Evolutionary conservation across 176 grass and related monocot species (phyloP), one percentile per base, ranked within the genome.

Genomic region (Oryza nivara): DNA sequence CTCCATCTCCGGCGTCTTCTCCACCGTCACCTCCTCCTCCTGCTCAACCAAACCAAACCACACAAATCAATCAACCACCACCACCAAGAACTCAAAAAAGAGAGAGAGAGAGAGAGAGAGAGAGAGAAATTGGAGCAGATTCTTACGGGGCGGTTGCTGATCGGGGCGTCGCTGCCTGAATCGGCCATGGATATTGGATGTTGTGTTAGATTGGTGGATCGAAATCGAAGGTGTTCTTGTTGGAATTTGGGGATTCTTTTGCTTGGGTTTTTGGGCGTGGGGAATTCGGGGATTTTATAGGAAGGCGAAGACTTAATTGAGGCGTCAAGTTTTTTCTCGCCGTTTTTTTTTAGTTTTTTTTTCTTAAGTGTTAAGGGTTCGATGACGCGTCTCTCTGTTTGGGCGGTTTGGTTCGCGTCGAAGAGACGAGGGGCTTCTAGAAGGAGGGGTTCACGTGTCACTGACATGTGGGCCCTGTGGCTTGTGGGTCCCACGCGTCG

Each of bases 11-110:
- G 36, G 5, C 40, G 75, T 40, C 84, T 52, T 72, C 74, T 90
- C 88, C 26, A 90, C 88, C 68, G 74, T 48, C 80, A 86, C 88
- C 68, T 86, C 83, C 73, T 81, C 72, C 72, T 86, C 58, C 58
- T 23, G 17, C 14, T 1, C n/a, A 3, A 45, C 30, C 25, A 4
- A 9, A 35, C 2, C 4, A 13, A 52, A 17, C 12, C 46, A 51
- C 71, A 12, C 17, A 36, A 34, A 88, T 84, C 87, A 88, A n/a
- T 61, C 56, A 22, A 10, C 0, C 58, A 23, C 13, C 7, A 19
- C 17, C 30, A 70, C 15, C 28, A 9, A 20, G 25, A 54, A 41
- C 1, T 1, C 43, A 9, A 44, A 44, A 44, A 11, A 46, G 26
- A 10, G 2, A 10, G 9, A 19, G 6, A 46, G 26, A 26, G 26